Base-by-base conservation (phyloP, 163 green algal species). In the Scenedesmus sp. region DNA sequence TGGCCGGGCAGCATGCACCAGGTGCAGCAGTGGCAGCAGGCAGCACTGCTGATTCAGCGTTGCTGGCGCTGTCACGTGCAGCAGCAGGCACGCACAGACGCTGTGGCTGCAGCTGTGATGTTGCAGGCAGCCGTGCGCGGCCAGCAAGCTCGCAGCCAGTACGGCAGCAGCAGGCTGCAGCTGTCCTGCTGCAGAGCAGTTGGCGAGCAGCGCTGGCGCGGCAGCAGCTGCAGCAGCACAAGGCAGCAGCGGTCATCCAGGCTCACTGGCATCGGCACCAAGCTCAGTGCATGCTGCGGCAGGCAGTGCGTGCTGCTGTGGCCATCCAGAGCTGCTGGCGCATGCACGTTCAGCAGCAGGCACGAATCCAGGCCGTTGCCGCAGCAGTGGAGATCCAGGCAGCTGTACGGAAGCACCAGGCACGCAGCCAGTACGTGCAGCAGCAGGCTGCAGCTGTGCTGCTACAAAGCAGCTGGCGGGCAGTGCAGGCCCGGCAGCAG, bases 391-490 rank as follows among this genome's bases (percentile, higher is more conserved):
- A 42, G 68, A 76, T 93, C 73, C 89, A 85, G 16, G 79, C 73
- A 24, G 91, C 90, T 33, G 87, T 92, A 10, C 44, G 90, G 0
- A 24, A 12, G 9, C 59, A 94, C 20, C 94, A 95, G 68, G 87
- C 83, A 5, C 51, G 59, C 1, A 72, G 16, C 16, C 26, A 46
- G 35, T 91, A 84, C 43, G 33, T 68, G 9, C 40, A 37, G 3
- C 61, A 80, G 86, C 68, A 70, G 5, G 53, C 59, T 0, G 73
- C 88, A 6, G 90, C 92, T 20, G 46, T 65, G 2, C 35, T 73
- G 40, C 92, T 95, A 43, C 92, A 94, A 83, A 88, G 87, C 10
- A 85, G 81, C 5, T 94, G 92, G 92, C 83, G 92, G 4, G 90
- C 85, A 1, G 30, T 46, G 42, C 20, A 5, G 76, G 81, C 70